These are phyloP conservation scores for Flaveria bidentis DNA, from an alignment of 129 eudicot genomes.

Conservation along the genomic window DNA sequence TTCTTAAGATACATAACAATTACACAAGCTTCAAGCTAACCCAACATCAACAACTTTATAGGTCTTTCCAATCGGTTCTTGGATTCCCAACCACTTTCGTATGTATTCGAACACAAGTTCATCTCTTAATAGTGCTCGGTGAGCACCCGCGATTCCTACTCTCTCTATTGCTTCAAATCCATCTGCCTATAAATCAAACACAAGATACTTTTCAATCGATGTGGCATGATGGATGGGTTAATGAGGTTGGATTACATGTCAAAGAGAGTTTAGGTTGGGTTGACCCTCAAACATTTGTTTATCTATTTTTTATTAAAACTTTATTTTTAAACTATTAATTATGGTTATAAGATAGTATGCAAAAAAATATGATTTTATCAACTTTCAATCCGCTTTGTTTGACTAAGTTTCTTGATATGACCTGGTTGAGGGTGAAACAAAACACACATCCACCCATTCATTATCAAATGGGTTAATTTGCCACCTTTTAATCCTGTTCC, in stretches of 20 bases:
- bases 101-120: conserved; percentile 32
- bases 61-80: conserved; percentile 24
- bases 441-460: conserved; percentile 1
- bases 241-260: no score
- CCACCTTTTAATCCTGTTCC: neutral
- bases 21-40: conserved; percentile 11
- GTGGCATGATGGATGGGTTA: no score
- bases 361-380: no score
- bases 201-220: neutral
- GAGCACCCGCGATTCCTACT: conserved; percentile 41
- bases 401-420: neutral
- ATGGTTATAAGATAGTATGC: neutral
- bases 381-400: no score
- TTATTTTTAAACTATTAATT: neutral
- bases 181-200: conserved; percentile 24
- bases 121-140: conserved; percentile 33
- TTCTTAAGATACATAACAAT: neutral
- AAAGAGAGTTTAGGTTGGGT: neutral
- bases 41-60: conserved; percentile 18
- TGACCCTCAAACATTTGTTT: neutral
- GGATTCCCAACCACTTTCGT: conserved; percentile 36
- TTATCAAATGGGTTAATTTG: neutral
- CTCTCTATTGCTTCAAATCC: conserved; percentile 37
- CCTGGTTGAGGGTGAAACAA: neutral
- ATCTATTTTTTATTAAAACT: neutral